Base-by-base conservation (phyloP, 441 rosid genomes). In the Adansonia rubrostipa region DNA sequence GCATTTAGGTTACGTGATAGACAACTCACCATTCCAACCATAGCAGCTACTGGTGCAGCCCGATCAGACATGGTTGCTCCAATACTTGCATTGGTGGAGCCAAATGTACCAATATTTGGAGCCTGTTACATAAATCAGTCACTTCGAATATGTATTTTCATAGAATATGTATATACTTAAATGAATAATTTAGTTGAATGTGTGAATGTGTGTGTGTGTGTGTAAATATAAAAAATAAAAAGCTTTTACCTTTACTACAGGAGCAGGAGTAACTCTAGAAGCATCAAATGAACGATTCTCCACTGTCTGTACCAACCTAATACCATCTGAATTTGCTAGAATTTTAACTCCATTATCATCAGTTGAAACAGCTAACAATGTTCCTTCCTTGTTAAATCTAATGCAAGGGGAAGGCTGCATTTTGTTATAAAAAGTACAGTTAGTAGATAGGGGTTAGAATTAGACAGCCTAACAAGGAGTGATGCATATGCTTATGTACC, bases 351-450 rank as follows among this genome's bases (percentile, higher is more conserved):
- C 84, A 82, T 90, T 88, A 77, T 94, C 98, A 82, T 76, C 88
- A 60, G 98, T 91, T 61, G 98, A 91, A 80, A 91, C 88, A 53
- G 97, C 93, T 82, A 92, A 84, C 42, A 94, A 80, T 17, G 85
- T 84, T 73, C 98, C 97, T 83, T 91, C 95, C 86, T 86, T 92
- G 84, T 88, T 91, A 82, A 92, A 91, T 85, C 90, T 87, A 78
- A 94, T 80, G 75, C 92, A 88, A 79, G 97, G 94, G 73, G 96
- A 87, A 69, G 88, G 89, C 96, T 92, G 91, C 83, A 89, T 76
- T 76, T 81, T 78, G 67, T 61, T 63, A 48, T 75, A 66, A 73
- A 47, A 6, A 63, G 14, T 48, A 45, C 19, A 66, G 63, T 83
- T 67, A 84, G 76, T 54, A 40, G 61, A 74, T 28, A 70, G 61